Percentiles rank a stretch among this genome's conserved stretches.
These are phyloP conservation scores for Lasiodiplodia theobromae DNA, from an alignment of 2,329 filamentous ascomycete genomes.

Conservation along the genomic window DNA sequence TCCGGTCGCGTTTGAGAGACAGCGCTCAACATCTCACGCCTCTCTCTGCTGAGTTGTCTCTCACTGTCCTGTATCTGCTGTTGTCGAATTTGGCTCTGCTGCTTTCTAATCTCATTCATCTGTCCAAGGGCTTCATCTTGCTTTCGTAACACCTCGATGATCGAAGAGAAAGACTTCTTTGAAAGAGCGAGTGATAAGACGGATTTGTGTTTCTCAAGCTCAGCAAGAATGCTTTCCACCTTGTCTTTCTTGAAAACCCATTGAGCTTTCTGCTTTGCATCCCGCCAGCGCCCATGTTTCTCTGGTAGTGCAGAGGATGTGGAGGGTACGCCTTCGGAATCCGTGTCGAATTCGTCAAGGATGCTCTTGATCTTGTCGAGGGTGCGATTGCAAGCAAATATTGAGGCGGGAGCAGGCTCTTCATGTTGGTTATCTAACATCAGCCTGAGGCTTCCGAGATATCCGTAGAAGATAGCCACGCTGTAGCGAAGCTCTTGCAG, in stretches of 20 bases:
- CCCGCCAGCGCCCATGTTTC: neutral
- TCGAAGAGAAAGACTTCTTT: neutral
- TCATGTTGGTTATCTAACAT: neutral
- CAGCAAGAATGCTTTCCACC: neutral
- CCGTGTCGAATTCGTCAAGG: neutral
- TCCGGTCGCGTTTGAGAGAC: neutral
- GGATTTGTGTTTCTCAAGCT: neutral
- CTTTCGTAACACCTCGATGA: neutral
- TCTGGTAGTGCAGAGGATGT: no score
- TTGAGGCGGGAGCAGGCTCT: neutral
- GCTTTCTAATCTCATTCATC: neutral
- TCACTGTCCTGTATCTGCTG: neutral
- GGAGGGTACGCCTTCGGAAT: no score
- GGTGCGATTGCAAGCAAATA: neutral
- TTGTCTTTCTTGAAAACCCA: neutral
- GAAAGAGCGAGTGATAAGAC: neutral
- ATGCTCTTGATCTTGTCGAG: neutral
- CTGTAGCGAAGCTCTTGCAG: neutral
- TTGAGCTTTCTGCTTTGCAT: neutral
- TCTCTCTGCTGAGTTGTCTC: neutral
- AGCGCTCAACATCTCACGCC: neutral
- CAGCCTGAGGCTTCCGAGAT: neutral
- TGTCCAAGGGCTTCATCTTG: neutral
- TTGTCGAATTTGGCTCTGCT: neutral
- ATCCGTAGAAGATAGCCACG: neutral